Evolutionary conservation across 2,329 filamentous ascomycete species (phyloP).

Genomic region (Stenocarpella maydis): DNA sequence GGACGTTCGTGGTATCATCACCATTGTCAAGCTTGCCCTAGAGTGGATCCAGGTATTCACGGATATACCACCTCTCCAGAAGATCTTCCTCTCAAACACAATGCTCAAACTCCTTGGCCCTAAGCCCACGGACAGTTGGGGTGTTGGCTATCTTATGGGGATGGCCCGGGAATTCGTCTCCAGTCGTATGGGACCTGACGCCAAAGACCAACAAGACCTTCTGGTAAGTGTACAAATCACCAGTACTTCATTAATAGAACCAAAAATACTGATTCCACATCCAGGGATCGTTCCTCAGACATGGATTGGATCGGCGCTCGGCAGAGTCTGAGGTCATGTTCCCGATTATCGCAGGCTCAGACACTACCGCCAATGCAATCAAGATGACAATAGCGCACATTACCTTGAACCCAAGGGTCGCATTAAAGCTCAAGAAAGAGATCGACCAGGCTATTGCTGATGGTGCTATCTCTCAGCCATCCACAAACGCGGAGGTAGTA

Average conservation of each 20-base stretch:
- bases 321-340: conserved; percentile 35
- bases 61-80: conserved; percentile 35
- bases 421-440: conserved; percentile 28
- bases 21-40: conserved; percentile 33
- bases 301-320: conserved; percentile 27
- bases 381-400: conserved; percentile 35
- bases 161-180: conserved; percentile 31
- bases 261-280: not conserved
- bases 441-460: conserved; percentile 31
- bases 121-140: conserved; percentile 34
- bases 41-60: conserved; percentile 30
- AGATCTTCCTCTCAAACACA: conserved; percentile 30
- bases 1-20: conserved; percentile 37
- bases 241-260: not conserved
- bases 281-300: conserved; percentile 29
- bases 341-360: conserved; percentile 38
- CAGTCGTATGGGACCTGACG: conserved; percentile 20
- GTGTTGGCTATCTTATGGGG: conserved; percentile 34
- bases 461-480: conserved; percentile 20
- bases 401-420: conserved; percentile 30
- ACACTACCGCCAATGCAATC: conserved; percentile 38
- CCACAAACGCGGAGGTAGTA: conserved; percentile 30
- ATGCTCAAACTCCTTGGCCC: conserved; percentile 33
- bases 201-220: conserved; percentile 27
- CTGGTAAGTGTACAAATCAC: conserved; percentile 10